Base-by-base conservation (phyloP, 2,329 filamentous ascomycete genomes). In the Thyridium curvatum region DNA sequence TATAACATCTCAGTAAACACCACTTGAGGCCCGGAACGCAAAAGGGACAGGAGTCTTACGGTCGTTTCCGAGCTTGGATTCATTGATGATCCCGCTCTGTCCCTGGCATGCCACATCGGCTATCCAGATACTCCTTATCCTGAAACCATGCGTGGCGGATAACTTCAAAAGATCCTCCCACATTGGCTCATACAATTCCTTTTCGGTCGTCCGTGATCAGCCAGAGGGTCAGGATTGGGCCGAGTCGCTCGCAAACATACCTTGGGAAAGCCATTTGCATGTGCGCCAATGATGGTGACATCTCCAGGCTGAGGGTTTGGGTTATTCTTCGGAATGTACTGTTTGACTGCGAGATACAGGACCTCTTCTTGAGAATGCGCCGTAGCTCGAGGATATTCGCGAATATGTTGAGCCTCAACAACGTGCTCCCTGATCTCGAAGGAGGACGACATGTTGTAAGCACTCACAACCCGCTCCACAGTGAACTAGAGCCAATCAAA, bases 211-310 rank as follows among this genome's bases (percentile, higher is more conserved):
- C n/a, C n/a, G n/a, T n/a, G n/a, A n/a, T n/a, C n/a, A n/a, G n/a
- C n/a, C n/a, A n/a, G n/a, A 21, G 12, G 4, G 10, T 31, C 30
- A 21, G 13, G 21, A 10, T 10, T 26, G 21, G 21, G 21, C 6
- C 10, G 6, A 41, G 36, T 18, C 18, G 36, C 7, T 18, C 9
- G 28, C 1, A 4, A 26, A 18, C 52, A 39, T 59, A 86, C 86
- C 73, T 96, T 97, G 10, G 87, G 85, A 49, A 96, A 95, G 10
- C 84, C 91, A 65, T 96, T 96, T 36, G 88, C 91, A 63, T 96
- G 90, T 4, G 84, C 83, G 10, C 77, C 88, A 40, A 97, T 79
- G 42, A 97, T 81, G 15, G 88, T 96, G 8, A 96, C 67, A 59
- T 93, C 86, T 28, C 86, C 86, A 1, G 79, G 75, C 45, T 78